Conservation (phyloP, 176 grass and related monocot genomes). For the Thalia dealbata region DNA sequence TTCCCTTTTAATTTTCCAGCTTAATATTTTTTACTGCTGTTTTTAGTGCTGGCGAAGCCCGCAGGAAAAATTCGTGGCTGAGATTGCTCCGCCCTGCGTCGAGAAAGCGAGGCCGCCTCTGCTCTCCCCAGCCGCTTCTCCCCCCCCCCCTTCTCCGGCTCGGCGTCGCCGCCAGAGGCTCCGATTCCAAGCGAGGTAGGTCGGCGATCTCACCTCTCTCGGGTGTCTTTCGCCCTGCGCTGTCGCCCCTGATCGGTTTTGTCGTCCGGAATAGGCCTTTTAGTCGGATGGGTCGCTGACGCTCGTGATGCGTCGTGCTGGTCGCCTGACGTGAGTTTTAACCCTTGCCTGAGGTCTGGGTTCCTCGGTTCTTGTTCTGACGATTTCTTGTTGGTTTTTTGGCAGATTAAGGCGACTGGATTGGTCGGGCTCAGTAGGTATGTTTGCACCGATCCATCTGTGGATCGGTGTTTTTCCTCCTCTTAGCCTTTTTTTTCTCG, state of each 20-base stretch:
- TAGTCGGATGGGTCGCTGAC: constrained; percentile 3
- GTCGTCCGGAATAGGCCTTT: constrained; percentile 13
- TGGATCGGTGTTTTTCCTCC: constrained; percentile 8
- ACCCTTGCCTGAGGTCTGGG: not conserved
- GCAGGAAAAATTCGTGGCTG: constrained; percentile 90
- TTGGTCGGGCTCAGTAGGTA: not conserved
- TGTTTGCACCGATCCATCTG: not conserved
- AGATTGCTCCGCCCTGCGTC: constrained; percentile 35
- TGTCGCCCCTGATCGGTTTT: not conserved
- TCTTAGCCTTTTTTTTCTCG: constrained; percentile 24
- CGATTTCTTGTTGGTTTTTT: not conserved
- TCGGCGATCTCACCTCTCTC: not conserved
- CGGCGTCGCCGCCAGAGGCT: not conserved
- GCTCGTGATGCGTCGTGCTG: constrained; percentile 33
- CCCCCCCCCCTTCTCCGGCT: not conserved
- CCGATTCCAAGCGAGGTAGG: not conserved
- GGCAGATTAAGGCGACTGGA: not conserved
- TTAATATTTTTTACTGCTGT: not conserved
- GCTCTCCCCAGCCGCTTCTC: not conserved
- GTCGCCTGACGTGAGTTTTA: constrained; percentile 40
- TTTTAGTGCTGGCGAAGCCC: constrained; percentile 44
- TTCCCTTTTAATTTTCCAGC: no score
- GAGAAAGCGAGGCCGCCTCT: not conserved
- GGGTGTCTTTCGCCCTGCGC: constrained; percentile 6
- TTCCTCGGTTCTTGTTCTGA: not conserved